Evolutionary conservation across 2,329 filamentous ascomycete genomes (phyloP), one percentile per base, ranked within the genome.

Genomic region (Thermoascus crustaceus): DNA sequence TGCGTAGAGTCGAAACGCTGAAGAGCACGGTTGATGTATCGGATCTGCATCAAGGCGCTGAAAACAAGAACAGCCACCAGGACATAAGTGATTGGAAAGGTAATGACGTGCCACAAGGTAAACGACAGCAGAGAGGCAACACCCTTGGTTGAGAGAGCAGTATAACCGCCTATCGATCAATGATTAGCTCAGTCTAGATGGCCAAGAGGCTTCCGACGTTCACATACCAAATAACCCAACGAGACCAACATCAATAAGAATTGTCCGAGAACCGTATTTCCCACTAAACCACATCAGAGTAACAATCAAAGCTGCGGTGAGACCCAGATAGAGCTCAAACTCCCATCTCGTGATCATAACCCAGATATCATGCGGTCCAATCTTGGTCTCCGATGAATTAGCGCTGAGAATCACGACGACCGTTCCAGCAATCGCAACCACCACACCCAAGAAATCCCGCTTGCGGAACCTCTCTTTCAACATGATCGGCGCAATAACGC

Each of bases 1-100:
- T 95, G 87, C 0, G 91, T 98, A 5, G 91, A 94, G 60, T 95
- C 86, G 66, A 96, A 98, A 30, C 85, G 79, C 57, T 95, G 88
- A 34, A 98, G 69, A 1, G 82, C 80, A 34, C 77, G 84, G 65
- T 96, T 98, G 57, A 98, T 76, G 56, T 96, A 98, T 55, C 86
- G 89, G 49, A 98, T 89, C 64, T 98, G 91, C 82, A 96, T 87
- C 40, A 98, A 69, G 5, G 91, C 91, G 1, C 89, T 96, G 30
- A 69, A 74, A 11, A 91, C 71, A 17, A 98, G 73, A 32, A 96
- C 73, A 33, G 82, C 67, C 6, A 91, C 60, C n/a, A 98, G 74
- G 1, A 79, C 75, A 55, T 96, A 98, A 13, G 87, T 93, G 41
- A 98, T 82, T 0, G 89, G 88, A 22, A 89, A 96, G 0, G 86